These are phyloP conservation scores for Trichocladium uniseriatum DNA, from an alignment of 495 filamentous ascomycete species.

Conservation along the genomic window DNA sequence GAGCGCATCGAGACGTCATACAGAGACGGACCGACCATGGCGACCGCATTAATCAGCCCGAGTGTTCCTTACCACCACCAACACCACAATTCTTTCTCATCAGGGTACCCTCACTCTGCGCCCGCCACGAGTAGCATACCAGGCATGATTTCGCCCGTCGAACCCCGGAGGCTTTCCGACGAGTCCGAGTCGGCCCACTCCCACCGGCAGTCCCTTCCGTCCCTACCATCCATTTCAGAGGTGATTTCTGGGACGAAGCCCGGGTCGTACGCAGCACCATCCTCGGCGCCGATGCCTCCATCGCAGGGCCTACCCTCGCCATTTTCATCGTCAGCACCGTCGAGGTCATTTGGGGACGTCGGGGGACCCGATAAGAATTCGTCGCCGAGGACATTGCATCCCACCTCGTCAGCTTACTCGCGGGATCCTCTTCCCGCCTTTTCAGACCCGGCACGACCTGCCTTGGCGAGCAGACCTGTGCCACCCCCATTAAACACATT, in stretches of 20 bases:
- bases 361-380: constrained; percentile 23
- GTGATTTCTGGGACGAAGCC: constrained; percentile 35
- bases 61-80: constrained; percentile 35
- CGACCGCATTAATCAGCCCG: constrained; percentile 41
- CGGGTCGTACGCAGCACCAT: constrained; percentile 27
- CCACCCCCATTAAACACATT: constrained; percentile 30
- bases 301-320: constrained; percentile 26
- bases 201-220: constrained; percentile 42
- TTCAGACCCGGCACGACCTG: constrained; percentile 25
- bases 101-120: constrained; percentile 31
- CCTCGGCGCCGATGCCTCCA: constrained; percentile 21
- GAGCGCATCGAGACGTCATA: constrained; percentile 28
- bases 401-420: constrained; percentile 20
- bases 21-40: constrained; percentile 37
- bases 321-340: constrained; percentile 19
- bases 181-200: constrained; percentile 29
- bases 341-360: constrained; percentile 22
- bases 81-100: constrained; percentile 25
- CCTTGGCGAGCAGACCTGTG: constrained; percentile 19
- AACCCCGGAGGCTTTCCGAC: constrained; percentile 35
- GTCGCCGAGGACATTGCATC: constrained; percentile 28
- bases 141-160: constrained; percentile 39
- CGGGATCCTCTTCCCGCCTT: constrained; percentile 27
- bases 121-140: constrained; percentile 28
- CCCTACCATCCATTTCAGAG: constrained; percentile 42